These are phyloP conservation scores for Rhizopogon salebrosus DNA, from an alignment of 768 basidiomycete genomes.

Conservation along the genomic window DNA sequence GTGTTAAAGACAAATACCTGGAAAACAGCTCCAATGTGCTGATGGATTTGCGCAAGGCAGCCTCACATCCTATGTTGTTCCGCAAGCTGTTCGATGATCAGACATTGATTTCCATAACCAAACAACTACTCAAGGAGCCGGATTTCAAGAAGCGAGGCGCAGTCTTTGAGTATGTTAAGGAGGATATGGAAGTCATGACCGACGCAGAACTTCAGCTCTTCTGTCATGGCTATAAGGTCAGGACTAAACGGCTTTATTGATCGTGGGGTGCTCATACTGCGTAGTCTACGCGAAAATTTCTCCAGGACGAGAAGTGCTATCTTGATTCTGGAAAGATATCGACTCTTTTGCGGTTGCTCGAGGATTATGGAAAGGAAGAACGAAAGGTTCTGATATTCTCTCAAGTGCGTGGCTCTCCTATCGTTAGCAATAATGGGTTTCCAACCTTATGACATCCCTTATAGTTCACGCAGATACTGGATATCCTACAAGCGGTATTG, in stretches of 20 bases:
- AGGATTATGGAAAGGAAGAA: conserved; percentile 57
- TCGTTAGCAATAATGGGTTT: not conserved
- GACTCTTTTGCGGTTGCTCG: conserved; percentile 65
- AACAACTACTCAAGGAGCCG: conserved; percentile 81
- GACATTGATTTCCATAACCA: conserved; percentile 68
- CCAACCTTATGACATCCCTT: not conserved
- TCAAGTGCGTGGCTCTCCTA: conserved; percentile 50
- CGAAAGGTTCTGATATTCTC: conserved; percentile 92
- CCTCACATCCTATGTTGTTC: conserved; percentile 96
- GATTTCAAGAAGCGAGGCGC: conserved; percentile 85
- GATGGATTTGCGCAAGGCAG: conserved; percentile 96
- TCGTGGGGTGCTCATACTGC: conserved; percentile 6
- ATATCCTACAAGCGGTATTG: conserved; percentile 84
- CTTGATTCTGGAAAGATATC: conserved; percentile 86
- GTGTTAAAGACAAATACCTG: conserved; percentile 62
- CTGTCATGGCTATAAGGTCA: conserved; percentile 80
- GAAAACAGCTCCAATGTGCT: conserved; percentile 91
- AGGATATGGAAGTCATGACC: conserved; percentile 98
- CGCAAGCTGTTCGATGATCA: conserved; percentile 78
- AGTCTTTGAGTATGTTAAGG: conserved; percentile 80
- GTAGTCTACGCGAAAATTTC: conserved; percentile 69
- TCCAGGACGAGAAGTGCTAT: conserved; percentile 71
- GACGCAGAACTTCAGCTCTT: conserved; percentile 92
- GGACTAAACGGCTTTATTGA: not conserved
- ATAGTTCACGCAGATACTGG: conserved; percentile 93